phyloP scores from a whole-genome alignment of 805 yeast species.

The Nakazawaea wyomingensis region DNA sequence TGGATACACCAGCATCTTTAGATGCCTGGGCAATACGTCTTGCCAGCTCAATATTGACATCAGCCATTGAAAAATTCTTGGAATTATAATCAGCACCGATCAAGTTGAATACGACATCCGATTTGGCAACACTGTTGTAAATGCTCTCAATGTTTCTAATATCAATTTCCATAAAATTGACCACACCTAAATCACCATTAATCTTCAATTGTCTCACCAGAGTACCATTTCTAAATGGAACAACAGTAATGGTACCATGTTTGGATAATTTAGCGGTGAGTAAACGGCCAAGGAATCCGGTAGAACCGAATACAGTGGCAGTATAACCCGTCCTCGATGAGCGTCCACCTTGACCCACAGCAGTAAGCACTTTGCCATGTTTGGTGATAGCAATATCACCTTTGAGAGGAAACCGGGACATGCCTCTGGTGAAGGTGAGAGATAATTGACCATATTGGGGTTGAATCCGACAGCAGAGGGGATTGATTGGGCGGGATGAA shows the following conservation, averaged over 20 bases:
- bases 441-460: background rate
- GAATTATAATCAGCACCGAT: constrained; percentile 73
- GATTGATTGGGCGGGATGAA: too few relatives aligned
- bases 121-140: constrained; percentile 70
- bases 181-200: constrained; percentile 83
- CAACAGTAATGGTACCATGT: constrained; percentile 73
- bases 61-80: constrained; percentile 78
- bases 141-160: constrained; percentile 71
- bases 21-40: constrained; percentile 72
- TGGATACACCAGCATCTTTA: constrained; percentile 63
- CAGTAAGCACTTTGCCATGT: constrained; percentile 65
- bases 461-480: too few relatives aligned
- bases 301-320: constrained; percentile 82
- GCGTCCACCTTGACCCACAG: constrained; percentile 76
- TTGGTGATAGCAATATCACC: constrained; percentile 69
- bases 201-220: constrained; percentile 74
- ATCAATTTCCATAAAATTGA: constrained; percentile 78
- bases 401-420: constrained; percentile 28
- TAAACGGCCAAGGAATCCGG: constrained; percentile 75
- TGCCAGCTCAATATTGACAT: constrained; percentile 75
- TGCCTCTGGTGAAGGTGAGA: background rate
- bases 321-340: constrained; percentile 85
- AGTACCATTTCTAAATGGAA: constrained; percentile 79
- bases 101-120: constrained; percentile 79
- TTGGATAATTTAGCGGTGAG: constrained; percentile 68